phyloP scores from a whole-genome alignment of 208 protist genomes.

The Zelonia costaricensis region DNA sequence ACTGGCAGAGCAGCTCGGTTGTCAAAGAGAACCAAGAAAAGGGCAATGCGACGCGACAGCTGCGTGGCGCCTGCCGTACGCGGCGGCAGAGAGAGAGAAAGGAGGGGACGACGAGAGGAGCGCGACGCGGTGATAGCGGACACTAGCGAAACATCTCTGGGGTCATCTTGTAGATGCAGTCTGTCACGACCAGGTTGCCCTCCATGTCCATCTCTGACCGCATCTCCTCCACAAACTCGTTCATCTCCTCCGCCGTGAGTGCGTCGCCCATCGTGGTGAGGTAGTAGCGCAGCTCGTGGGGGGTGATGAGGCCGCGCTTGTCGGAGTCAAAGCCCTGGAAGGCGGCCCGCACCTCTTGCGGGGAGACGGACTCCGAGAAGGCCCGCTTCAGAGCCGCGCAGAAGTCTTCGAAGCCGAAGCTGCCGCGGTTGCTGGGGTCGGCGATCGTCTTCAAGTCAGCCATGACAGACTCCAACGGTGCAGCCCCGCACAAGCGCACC shows the following conservation, averaged over 20 bases:
- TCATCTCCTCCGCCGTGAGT: constrained; percentile 91
- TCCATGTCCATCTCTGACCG: constrained; percentile 88
- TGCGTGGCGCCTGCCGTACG: no score
- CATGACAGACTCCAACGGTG: constrained; percentile 65
- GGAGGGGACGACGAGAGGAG: no score
- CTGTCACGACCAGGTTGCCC: constrained; percentile 77
- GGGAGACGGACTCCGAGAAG: constrained; percentile 46
- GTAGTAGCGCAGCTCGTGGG: constrained; percentile 93
- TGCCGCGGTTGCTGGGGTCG: constrained; percentile 65
- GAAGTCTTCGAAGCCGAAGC: constrained; percentile 76
- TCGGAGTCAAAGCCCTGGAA: constrained; percentile 95
- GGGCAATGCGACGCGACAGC: no score
- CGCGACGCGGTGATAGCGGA: no score
- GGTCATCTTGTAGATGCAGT: constrained; percentile 86
- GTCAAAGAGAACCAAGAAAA: no score
- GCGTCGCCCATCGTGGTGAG: constrained; percentile 95
- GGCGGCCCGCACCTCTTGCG: constrained; percentile 87
- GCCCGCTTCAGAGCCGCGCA: constrained; percentile 69
- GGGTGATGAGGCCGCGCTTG: constrained; percentile 88
- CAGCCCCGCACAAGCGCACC: constrained; percentile 73
- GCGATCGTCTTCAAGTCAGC: constrained; percentile 54
- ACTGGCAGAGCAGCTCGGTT: no score
- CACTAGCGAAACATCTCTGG: constrained; percentile 75
- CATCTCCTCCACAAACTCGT: constrained; percentile 88
- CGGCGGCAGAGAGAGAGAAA: no score